Base-by-base conservation (phyloP, 192 early-diverging fungal species). In the Gamsiella multidivaricata region DNA sequence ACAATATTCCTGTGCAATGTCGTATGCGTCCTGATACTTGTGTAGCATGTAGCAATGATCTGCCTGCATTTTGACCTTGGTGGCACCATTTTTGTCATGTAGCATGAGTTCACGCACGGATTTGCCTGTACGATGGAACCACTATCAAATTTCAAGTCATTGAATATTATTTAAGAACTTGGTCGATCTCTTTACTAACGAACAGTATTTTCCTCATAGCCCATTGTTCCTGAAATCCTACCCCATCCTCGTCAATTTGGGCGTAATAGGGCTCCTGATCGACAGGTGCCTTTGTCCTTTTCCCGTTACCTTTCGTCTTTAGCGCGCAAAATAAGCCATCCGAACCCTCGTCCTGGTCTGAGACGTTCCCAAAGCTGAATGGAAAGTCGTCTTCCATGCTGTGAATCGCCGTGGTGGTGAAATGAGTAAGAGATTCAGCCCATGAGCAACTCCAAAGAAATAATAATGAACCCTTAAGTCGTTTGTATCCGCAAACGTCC, bases 21-120 rank as follows among this genome's bases (percentile, higher is more conserved):
- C 60, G 54, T 63, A 69, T 1, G 74, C 74, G n/a, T 78, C 54
- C 26, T 69, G 60, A 45, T 69, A 78, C 11, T 49, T 65, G 33
- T 56, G 65, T 0, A 78, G 47, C 74, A 78, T 78, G 41, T 69
- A 78, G 54, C 46, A 69, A 18, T 78, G 65, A 52, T 78, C 74
- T 1, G 74, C 74, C 17, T 46, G 39, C 74, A 78, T 78, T 49
- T 69, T 78, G 47, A 69, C 65, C 26, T 69, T 78, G 34, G 52
- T 78, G 14, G 74, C 74, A 18, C 74, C 74, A 11, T 56, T 68
- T 32, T 78, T 78, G 15, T 69, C 66, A 20, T 78, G 63, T 17
- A 55, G 26, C 74, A 78, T 78, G 0, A 56, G 36, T 25, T 69
- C 65, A 6, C 42, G 54, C 2, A 64, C 32, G 1, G 65, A 39